These are phyloP conservation scores for Isochrysis galbana DNA, from an alignment of 78 protist genomes.

Conservation along the genomic window DNA sequence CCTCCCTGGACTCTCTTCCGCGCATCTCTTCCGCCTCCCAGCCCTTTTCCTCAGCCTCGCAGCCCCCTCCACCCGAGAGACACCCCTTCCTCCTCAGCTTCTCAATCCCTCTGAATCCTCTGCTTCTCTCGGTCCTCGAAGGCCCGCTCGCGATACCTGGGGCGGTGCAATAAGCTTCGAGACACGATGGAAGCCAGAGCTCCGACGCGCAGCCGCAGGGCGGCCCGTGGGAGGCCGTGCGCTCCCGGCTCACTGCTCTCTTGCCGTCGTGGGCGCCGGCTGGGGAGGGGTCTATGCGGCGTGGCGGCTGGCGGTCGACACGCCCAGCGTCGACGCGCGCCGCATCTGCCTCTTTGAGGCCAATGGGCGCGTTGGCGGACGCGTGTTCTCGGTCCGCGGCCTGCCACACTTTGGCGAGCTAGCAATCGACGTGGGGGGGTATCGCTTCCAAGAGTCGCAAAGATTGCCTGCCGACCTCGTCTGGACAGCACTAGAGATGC, in stretches of 20 bases:
- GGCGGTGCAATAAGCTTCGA: no score
- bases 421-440: not conserved
- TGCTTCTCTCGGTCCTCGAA: no score
- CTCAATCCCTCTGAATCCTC: no score
- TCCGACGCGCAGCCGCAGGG: no score
- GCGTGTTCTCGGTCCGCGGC: constrained; percentile 1
- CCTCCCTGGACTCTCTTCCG: no score
- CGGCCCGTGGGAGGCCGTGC: no score
- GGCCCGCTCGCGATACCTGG: no score
- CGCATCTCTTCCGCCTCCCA: no score
- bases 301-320: not conserved
- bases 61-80: no score
- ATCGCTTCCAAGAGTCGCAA: not conserved
- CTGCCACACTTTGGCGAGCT: not conserved
- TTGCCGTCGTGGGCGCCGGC: not conserved
- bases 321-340: not conserved
- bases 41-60: no score
- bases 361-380: not conserved
- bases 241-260: not conserved
- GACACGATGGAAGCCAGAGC: no score
- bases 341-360: not conserved
- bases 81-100: no score
- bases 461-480: not conserved
- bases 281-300: not conserved
- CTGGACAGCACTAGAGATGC: not conserved